A percentile compares a stretch with the other conserved stretches of the same genome.
Conservation (phyloP, 2,329 filamentous ascomycete species). For the Alternaria metachromatica region DNA sequence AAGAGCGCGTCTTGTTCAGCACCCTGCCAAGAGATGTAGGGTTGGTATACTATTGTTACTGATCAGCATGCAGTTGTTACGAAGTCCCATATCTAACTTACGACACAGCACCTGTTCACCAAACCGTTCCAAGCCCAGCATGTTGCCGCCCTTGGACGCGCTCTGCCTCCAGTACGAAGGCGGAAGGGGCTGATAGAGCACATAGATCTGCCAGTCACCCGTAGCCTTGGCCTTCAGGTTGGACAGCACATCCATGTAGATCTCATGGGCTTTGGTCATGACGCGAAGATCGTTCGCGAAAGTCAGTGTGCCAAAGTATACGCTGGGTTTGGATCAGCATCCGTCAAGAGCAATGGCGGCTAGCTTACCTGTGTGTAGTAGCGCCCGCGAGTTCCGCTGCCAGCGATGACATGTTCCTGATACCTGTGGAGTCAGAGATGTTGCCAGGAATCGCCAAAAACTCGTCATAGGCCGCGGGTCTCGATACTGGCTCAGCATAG, state of each 20-base stretch:
- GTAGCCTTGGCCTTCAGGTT: conserved; percentile 36
- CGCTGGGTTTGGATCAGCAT: conserved; percentile 3
- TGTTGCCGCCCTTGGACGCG: conserved; percentile 48
- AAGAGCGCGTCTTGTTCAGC: conserved; percentile 28
- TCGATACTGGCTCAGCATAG: conserved; percentile 23
- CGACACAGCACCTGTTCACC: conserved; percentile 21
- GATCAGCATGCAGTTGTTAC: neutral
- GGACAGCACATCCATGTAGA: conserved; percentile 50
- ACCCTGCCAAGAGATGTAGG: conserved; percentile 31
- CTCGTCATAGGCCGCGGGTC: conserved; percentile 28
- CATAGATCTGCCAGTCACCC: conserved; percentile 43
- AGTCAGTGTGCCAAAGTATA: conserved; percentile 35
- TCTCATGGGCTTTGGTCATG: conserved; percentile 47
- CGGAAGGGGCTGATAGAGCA: conserved; percentile 50
- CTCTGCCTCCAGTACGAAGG: conserved; percentile 46
- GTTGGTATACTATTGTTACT: conserved; percentile 20
- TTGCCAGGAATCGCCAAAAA: conserved; percentile 34
- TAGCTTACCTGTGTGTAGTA: conserved; percentile 21
- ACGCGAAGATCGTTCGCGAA: conserved; percentile 46
- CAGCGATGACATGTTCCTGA: conserved; percentile 34
- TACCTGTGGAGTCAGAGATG: conserved; percentile 28
- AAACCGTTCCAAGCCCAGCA: conserved; percentile 47
- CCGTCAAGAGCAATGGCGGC: neutral
- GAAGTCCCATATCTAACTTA: conserved; percentile 5
- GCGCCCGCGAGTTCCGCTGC: conserved; percentile 24